Evolutionary conservation across 306 rosid genomes (phyloP).

Genomic region (Sphenostylis stenocarpa): DNA sequence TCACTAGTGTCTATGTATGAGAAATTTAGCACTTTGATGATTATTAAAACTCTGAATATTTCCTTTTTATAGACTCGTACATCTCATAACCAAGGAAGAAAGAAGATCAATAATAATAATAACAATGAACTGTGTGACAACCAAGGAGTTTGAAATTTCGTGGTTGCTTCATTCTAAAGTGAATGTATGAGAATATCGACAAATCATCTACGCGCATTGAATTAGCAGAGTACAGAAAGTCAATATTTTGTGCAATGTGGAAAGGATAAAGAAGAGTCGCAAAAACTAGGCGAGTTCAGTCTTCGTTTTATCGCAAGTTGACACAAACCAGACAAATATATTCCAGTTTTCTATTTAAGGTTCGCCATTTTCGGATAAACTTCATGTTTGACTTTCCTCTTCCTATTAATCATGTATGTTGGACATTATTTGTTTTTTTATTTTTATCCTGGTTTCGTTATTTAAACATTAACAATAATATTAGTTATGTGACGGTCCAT

Average conservation of each 20-base stretch:
- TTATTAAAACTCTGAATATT: neutral
- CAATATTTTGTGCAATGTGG: neutral
- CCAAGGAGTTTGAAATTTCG: conserved; percentile 5
- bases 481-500: too few relatives aligned
- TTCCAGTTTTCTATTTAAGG: too few relatives aligned
- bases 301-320: neutral
- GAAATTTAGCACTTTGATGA: neutral
- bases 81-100: neutral
- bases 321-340: neutral
- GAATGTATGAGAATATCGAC: neutral
- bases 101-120: neutral
- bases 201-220: neutral
- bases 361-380: too few relatives aligned
- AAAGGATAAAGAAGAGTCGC: neutral
- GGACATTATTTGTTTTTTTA: too few relatives aligned
- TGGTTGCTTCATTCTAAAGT: neutral
- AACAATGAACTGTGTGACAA: neutral
- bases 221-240: neutral
- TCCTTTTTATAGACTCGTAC: neutral
- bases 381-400: too few relatives aligned
- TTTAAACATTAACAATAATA: too few relatives aligned
- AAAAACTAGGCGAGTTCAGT: neutral
- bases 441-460: too few relatives aligned
- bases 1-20: neutral
- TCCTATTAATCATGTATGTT: too few relatives aligned